Evolutionary conservation across 495 filamentous ascomycete species (phyloP), one percentile per base, ranked within the genome.

Genomic region (Aspergillus nanangensis): DNA sequence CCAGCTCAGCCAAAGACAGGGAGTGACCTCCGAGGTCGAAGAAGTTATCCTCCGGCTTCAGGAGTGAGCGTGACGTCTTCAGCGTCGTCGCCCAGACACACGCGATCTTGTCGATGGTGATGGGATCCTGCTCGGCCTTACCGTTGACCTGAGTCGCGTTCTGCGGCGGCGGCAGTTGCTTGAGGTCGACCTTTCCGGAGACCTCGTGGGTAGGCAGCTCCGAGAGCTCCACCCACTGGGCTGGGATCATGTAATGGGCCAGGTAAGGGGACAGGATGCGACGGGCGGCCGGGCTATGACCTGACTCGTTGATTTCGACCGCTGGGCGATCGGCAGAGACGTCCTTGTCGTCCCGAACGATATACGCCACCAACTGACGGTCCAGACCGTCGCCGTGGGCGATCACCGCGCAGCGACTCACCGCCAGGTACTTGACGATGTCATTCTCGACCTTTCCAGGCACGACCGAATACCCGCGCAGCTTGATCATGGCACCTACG

Each of bases 391-490:
- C 83, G 2, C 83, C 83, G 44, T 82, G 71, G 8, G 81, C 72
- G 29, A 77, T 63, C 0, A 87, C 77, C 5, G 74, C 77, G 44
- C 81, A 83, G 18, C 74, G 71, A 4, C 70, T 72, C 27, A 85
- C 79, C 15, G 80, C 82, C 24, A 87, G 62, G 44, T 79, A 63
- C 38, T 72, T 66, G 46, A 77, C 70, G 38, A 86, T 82, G 0
- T 77, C 76, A 56, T 77, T 81, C 52, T 80, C 85, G 27, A 96
- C 84, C 62, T 96, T 92, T 3, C 77, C 79, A 5, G 92, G 74
- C 23, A 91, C 88, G 5, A 91, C 80, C 7, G 87, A 77, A 49
- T 90, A 82, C 2, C 89, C 89, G 18, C 88, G 78, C 20, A 95
- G 70, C 52, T 93, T 95, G 55, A 91, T 79, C 69, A 91, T 89